Percentiles rank a stretch among this genome's conserved stretches.
Conservation (phyloP, 2,329 filamentous ascomycete species). For the Pseudogymnoascus verrucosus region DNA sequence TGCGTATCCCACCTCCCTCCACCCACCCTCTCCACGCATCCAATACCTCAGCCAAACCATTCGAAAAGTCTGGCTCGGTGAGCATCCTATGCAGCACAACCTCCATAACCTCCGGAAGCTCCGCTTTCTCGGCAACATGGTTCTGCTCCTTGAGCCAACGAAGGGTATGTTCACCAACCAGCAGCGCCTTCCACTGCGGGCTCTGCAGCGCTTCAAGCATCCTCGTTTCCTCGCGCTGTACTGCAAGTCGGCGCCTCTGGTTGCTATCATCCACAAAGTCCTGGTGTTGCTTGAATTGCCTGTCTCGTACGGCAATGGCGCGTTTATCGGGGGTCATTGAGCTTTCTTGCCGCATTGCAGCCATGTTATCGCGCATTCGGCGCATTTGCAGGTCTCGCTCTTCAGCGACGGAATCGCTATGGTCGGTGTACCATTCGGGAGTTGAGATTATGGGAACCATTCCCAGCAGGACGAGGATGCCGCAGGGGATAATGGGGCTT, state of each 20-base stretch:
- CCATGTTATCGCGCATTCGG: conserved; percentile 33
- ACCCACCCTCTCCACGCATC: conserved; percentile 48
- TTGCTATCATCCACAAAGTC: conserved; percentile 40
- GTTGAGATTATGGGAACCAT: conserved; percentile 43
- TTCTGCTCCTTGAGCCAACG: conserved; percentile 35
- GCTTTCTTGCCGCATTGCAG: conserved; percentile 37
- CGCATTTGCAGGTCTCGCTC: conserved; percentile 32
- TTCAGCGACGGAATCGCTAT: conserved; percentile 30
- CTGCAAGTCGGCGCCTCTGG: conserved; percentile 32
- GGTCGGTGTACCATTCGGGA: conserved; percentile 44
- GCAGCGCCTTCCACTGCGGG: conserved; percentile 42
- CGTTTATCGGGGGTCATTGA: conserved; percentile 36
- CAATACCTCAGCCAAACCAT: conserved; percentile 35
- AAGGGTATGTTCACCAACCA: conserved; percentile 38
- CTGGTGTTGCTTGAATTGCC: conserved; percentile 35
- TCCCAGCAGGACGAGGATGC: conserved; percentile 47
- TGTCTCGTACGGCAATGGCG: conserved; percentile 33
- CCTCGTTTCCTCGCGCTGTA: conserved; percentile 38
- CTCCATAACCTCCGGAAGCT: conserved; percentile 37
- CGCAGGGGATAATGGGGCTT: conserved; percentile 48
- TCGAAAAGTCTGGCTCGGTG: conserved; percentile 37
- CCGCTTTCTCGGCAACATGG: conserved; percentile 21
- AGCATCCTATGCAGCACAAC: conserved; percentile 45
- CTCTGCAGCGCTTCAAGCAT: conserved; percentile 44
- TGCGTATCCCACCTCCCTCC: conserved; percentile 46